Evolutionary conservation across 2,329 filamentous ascomycete species (phyloP).

Genomic region (Microsporum audouinii): DNA sequence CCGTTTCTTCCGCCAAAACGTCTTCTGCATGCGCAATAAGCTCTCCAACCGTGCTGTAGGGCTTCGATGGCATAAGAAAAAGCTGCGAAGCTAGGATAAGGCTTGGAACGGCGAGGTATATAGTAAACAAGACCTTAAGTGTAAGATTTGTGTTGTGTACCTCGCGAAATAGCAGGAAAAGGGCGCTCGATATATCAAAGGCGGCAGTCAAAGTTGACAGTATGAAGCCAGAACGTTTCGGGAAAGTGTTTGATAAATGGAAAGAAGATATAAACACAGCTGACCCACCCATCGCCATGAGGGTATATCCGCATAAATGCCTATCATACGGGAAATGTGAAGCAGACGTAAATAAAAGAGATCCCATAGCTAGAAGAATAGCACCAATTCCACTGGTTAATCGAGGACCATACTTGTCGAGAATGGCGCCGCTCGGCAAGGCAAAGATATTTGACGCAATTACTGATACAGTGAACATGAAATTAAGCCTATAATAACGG

Average conservation of each 20-base stretch:
- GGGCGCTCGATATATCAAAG: constrained; percentile 69
- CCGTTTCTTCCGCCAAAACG: constrained; percentile 44
- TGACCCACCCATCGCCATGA: constrained; percentile 65
- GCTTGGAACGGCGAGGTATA: constrained; percentile 58
- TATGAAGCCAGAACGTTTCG: constrained; percentile 63
- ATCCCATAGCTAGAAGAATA: constrained; percentile 56
- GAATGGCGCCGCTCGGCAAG: constrained; percentile 70
- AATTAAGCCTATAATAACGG: constrained; percentile 51
- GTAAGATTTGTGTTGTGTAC: constrained; percentile 32
- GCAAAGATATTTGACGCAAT: constrained; percentile 81
- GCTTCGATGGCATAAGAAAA: constrained; percentile 59
- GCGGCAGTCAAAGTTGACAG: constrained; percentile 68
- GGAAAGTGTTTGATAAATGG: constrained; percentile 75
- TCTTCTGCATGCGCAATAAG: constrained; percentile 61
- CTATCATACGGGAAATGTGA: constrained; percentile 58
- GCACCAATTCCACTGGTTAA: constrained; percentile 62
- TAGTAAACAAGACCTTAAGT: constrained; percentile 57
- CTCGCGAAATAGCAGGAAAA: constrained; percentile 12
- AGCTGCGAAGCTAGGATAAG: constrained; percentile 57
- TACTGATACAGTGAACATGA: constrained; percentile 87
- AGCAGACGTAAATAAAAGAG: constrained; percentile 60
- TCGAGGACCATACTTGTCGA: constrained; percentile 71
- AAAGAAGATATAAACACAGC: constrained; percentile 76
- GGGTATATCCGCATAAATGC: constrained; percentile 61
- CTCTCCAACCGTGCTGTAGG: constrained; percentile 78